These are phyloP conservation scores for Boechera stricta DNA, from an alignment of 345 rosid species.

Conservation along the genomic window DNA sequence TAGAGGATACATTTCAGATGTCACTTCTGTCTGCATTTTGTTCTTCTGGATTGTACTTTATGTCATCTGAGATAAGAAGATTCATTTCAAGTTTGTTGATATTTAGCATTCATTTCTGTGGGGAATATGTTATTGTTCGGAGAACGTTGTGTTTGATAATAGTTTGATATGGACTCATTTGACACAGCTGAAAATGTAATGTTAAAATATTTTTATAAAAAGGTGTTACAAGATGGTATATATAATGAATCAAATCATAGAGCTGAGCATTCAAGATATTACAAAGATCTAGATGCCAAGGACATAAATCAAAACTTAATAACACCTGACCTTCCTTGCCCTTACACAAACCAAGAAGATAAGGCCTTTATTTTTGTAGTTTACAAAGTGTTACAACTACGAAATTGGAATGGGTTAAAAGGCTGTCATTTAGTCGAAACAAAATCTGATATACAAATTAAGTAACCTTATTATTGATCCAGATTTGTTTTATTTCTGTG, in stretches of 20 bases:
- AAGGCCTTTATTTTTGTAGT: slow-evolving; percentile 19
- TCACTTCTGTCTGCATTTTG: too few species aligned
- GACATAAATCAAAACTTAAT: neutral
- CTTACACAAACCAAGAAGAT: slow-evolving; percentile 17
- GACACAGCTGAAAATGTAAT: neutral
- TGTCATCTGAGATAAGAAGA: neutral
- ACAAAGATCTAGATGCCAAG: slow-evolving; percentile 5
- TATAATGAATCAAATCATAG: neutral
- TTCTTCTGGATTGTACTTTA: neutral
- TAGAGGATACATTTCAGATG: too few species aligned
- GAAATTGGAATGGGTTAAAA: slow-evolving; percentile 17
- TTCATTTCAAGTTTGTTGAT: too few species aligned
- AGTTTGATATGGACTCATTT: too few species aligned
- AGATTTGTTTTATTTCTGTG: slow-evolving; percentile 13
- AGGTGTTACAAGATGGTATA: neutral
- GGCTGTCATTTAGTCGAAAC: neutral
- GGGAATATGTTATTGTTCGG: neutral
- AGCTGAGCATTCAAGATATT: neutral
- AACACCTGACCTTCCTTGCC: neutral
- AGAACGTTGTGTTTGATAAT: neutral
- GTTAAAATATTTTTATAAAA: neutral
- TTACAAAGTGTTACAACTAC: slow-evolving; percentile 30
- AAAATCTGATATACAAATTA: slow-evolving; percentile 43
- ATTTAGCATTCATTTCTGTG: neutral
- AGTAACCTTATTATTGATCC: slow-evolving; percentile 23